Evolutionary conservation across 805 yeast species (phyloP).

Genomic region (Candida silvicultrix): DNA sequence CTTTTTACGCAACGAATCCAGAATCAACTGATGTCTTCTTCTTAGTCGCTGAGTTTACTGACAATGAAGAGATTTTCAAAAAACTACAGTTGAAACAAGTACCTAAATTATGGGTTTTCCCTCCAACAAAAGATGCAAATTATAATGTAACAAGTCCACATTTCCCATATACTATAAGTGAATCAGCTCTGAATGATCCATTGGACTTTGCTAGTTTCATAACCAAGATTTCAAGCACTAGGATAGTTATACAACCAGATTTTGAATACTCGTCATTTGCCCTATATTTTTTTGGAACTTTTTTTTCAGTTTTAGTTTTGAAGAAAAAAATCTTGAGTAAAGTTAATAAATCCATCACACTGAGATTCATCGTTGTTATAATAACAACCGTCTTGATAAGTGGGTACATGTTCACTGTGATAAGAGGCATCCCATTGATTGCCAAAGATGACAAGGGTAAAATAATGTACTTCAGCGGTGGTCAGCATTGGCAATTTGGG

Average conservation of each 20-base stretch:
- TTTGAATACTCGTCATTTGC: slow-evolving; percentile 37
- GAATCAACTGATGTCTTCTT: slow-evolving; percentile 36
- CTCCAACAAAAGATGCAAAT: slow-evolving; percentile 32
- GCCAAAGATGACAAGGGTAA: slow-evolving; percentile 44
- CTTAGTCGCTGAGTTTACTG: slow-evolving; percentile 42
- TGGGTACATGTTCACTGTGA: slow-evolving; percentile 61
- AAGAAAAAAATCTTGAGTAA: slow-evolving; percentile 39
- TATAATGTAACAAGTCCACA: slow-evolving; percentile 25
- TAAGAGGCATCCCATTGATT: slow-evolving; percentile 56
- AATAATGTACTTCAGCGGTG: slow-evolving; percentile 58
- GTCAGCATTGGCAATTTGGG: slow-evolving; percentile 64
- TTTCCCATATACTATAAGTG: slow-evolving; percentile 29
- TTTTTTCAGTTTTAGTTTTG: slow-evolving; percentile 36
- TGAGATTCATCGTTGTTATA: slow-evolving; percentile 29
- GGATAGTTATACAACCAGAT: slow-evolving; percentile 35
- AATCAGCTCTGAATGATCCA: slow-evolving; percentile 28
- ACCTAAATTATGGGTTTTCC: slow-evolving; percentile 66
- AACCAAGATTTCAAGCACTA: slow-evolving; percentile 36
- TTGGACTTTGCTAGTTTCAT: slow-evolving; percentile 49
- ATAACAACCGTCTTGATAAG: slow-evolving; percentile 41
- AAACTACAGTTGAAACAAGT: slow-evolving; percentile 40
- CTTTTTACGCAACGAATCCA: slow-evolving; percentile 40
- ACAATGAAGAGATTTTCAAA: slow-evolving; percentile 35
- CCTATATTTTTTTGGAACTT: slow-evolving; percentile 39
- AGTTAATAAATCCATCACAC: slow-evolving; percentile 19